Base-by-base conservation (phyloP, 257 asterid genomes). In the Paraleonurus japonicus region DNA sequence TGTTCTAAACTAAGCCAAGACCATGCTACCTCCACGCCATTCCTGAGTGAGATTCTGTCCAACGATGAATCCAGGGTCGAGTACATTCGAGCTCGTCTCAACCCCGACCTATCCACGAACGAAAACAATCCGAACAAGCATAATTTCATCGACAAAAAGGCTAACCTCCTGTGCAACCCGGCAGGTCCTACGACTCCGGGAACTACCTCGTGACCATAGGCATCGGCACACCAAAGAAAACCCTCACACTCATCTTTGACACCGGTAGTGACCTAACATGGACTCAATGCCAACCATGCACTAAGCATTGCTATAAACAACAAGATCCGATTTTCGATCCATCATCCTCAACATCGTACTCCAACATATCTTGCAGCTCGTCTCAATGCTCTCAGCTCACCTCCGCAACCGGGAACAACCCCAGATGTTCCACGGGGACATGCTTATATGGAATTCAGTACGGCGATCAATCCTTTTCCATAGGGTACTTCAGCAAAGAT, bases 261-360 rank as follows among this genome's bases (percentile, higher is more conserved):
- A 88, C 98, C 1, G 98, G 97, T 6, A 87, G 96, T 33, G 93
- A 84, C 74, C 72, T 92, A 0, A 87, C 95, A 2, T 92, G 98
- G 98, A 90, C 96, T 2, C 98, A 92, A 4, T 92, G 98, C 70
- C 70, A 80, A 13, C 98, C 98, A 0, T 90, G 98, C 37, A 81
- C 37, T 0, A 23, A 48, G 0, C 70, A 70, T 3, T 92, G 96
- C 69, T 87, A 88, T 71, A 1, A 57, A 4, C 98, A 92, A n/a
- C 77, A 81, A 9, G 87, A 90, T 39, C 87, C 88, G 4, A 89
- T 86, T 1, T 90, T 85, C 67, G 59, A 88, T 74, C 96, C 96
- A 9, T 30, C 81, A 0, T 3, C 50, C 23, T 89, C 98, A 0
- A 47, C 73, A 1, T 61, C 96, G 1, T 92, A 84, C 45, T 76